phyloP scores from a whole-genome alignment of 2,329 filamentous ascomycete genomes.

The Monosporascus sp. region DNA sequence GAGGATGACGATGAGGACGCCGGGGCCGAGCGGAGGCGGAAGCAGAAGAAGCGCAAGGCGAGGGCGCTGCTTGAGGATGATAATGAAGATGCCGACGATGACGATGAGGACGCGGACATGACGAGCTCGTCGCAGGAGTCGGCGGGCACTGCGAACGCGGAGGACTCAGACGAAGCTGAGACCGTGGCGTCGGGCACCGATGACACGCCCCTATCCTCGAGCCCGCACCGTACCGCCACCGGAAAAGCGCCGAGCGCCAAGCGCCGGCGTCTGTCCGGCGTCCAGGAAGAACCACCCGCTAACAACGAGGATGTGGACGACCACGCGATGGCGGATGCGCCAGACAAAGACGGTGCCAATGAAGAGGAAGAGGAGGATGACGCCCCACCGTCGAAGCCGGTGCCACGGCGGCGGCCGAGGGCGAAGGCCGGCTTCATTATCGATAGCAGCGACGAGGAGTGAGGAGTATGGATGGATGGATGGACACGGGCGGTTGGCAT shows the following conservation, averaged over 20 bases:
- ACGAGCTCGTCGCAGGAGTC: conserved; percentile 17
- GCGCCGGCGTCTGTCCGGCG: conserved; percentile 22
- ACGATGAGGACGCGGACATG: conserved; percentile 15
- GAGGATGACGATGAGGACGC: conserved; percentile 10
- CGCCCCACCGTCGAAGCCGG: conserved; percentile 29
- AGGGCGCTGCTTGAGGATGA: conserved; percentile 20
- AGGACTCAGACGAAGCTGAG: conserved; percentile 27
- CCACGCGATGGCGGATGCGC: background rate
- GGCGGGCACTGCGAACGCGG: conserved; percentile 10
- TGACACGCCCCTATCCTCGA: conserved; percentile 37
- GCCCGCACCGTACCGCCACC: conserved; percentile 23
- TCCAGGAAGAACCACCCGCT: conserved; percentile 9
- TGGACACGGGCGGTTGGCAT: conserved; percentile 13
- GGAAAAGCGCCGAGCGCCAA: conserved; percentile 13
- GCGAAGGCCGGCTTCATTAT: conserved; percentile 51
- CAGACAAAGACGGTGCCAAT: conserved; percentile 12
- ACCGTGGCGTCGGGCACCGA: conserved; percentile 21
- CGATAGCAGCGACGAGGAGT: conserved; percentile 56
- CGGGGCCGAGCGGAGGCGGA: background rate
- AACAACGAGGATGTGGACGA: conserved; percentile 25
- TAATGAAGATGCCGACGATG: conserved; percentile 25
- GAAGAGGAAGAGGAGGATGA: conserved; percentile 36
- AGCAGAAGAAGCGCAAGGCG: conserved; percentile 27
- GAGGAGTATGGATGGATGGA: conserved; percentile 10
- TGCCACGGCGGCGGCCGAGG: conserved; percentile 35